Conservation (phyloP, 257 asterid species). For the Plantago ovata region DNA sequence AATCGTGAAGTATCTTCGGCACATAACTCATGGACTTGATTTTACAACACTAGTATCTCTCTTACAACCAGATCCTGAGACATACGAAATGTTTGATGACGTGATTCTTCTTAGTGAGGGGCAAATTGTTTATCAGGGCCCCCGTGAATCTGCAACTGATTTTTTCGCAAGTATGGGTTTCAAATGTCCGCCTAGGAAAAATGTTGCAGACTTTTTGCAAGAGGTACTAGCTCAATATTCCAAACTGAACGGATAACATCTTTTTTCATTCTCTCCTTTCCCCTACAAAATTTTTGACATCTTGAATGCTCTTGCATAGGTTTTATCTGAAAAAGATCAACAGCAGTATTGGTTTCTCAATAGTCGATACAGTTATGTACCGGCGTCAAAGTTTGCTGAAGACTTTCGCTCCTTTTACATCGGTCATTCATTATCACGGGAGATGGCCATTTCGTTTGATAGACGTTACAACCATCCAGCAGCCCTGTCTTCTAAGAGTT, state of each 20-base stretch:
- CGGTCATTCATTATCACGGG: conserved; percentile 43
- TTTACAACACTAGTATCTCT: conserved; percentile 74
- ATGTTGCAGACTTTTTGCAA: conserved; percentile 84
- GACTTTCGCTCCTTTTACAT: conserved; percentile 50
- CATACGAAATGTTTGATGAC: conserved; percentile 84
- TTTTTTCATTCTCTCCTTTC: conserved; percentile 7
- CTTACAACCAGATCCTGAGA: conserved; percentile 90
- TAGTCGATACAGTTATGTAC: conserved; percentile 40
- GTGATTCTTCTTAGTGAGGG: conserved; percentile 81
- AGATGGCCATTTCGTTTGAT: conserved; percentile 50
- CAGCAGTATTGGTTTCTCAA: conserved; percentile 65
- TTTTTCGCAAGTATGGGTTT: conserved; percentile 72
- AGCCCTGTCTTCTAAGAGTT: conserved; percentile 45
- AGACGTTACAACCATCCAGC: conserved; percentile 50
- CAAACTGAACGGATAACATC: conserved; percentile 12
- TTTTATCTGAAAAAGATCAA: conserved; percentile 68
- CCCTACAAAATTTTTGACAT: conserved; percentile 12
- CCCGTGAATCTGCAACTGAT: conserved; percentile 55
- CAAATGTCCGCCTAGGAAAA: conserved; percentile 75
- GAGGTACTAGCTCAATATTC: conserved; percentile 43
- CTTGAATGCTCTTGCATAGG: conserved; percentile 34
- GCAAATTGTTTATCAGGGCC: conserved; percentile 79
- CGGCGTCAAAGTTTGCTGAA: conserved; percentile 53
- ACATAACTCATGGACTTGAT: conserved; percentile 59
- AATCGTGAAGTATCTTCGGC: conserved; percentile 66